Percentiles rank a stretch among this genome's conserved stretches.
phyloP scores from a whole-genome alignment of 495 filamentous ascomycete genomes.

The Hypomontagnella submonticulosa region DNA sequence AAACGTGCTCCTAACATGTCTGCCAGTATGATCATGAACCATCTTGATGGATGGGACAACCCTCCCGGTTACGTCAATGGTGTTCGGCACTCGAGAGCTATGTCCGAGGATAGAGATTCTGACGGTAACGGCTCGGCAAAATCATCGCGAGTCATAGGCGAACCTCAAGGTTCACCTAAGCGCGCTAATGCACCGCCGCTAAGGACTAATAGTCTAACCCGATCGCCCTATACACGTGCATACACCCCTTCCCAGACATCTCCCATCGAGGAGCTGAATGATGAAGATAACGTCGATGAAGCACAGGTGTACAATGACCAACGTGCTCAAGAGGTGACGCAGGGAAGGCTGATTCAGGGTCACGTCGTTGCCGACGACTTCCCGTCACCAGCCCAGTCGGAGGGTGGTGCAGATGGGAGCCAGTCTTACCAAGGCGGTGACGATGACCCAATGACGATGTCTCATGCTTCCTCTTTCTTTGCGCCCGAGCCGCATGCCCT shows the following conservation, averaged over 20 bases:
- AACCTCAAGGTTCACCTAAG: constrained; percentile 55
- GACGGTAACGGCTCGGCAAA: constrained; percentile 37
- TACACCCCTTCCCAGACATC: constrained; percentile 53
- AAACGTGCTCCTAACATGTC: constrained; percentile 74
- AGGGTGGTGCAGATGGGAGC: constrained; percentile 52
- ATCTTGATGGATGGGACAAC: constrained; percentile 56
- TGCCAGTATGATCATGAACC: constrained; percentile 72
- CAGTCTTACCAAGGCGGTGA: constrained; percentile 50
- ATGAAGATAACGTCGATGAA: constrained; percentile 55
- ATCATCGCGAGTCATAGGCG: constrained; percentile 45
- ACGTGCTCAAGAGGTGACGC: constrained; percentile 88
- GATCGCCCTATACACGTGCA: constrained; percentile 46
- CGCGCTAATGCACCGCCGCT: constrained; percentile 48
- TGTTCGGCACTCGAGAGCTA: constrained; percentile 32
- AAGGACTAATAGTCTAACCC: constrained; percentile 40
- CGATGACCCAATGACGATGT: constrained; percentile 69
- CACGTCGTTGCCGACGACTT: constrained; percentile 96
- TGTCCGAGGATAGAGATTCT: constrained; percentile 44
- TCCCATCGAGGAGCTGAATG: constrained; percentile 52
- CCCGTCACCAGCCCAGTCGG: constrained; percentile 77
- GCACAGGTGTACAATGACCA: constrained; percentile 84
- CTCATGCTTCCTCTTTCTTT: constrained; percentile 66
- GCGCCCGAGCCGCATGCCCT: constrained; percentile 70
- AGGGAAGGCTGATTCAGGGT: constrained; percentile 91
- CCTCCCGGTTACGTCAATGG: constrained; percentile 42